phyloP scores from a whole-genome alignment of 2,329 filamentous ascomycete genomes.

The Aspergillus sp. region DNA sequence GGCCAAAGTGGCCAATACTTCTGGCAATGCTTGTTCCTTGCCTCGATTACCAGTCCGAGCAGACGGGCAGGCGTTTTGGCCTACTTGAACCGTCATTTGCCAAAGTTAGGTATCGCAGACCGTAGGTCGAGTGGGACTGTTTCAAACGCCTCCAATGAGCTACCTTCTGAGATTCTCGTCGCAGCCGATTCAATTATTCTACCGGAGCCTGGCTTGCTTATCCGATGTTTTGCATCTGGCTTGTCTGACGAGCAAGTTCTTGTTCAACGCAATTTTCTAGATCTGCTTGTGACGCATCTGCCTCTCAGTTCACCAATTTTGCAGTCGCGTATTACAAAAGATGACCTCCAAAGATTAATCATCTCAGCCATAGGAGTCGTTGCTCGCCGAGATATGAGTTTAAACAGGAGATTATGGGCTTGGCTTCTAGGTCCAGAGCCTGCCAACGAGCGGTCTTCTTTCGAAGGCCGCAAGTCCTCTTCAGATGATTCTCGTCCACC shows the following conservation, averaged over 20 bases:
- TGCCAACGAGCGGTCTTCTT: slow-evolving; percentile 28
- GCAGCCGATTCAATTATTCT: slow-evolving; percentile 48
- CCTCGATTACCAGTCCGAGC: slow-evolving; percentile 82
- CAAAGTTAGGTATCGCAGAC: slow-evolving; percentile 56
- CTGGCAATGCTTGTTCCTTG: slow-evolving; percentile 96
- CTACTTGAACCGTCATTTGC: slow-evolving; percentile 75
- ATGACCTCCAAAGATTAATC: slow-evolving; percentile 77
- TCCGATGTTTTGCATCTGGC: slow-evolving; percentile 89
- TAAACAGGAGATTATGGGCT: slow-evolving; percentile 90
- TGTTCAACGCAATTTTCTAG: slow-evolving; percentile 89
- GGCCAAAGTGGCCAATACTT: slow-evolving; percentile 76
- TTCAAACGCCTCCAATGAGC: slow-evolving; percentile 19
- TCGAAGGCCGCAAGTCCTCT: slow-evolving; percentile 22
- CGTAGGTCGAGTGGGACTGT: slow-evolving; percentile 24
- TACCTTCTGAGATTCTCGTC: slow-evolving; percentile 24
- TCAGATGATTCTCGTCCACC: slow-evolving; percentile 22
- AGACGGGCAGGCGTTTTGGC: slow-evolving; percentile 81
- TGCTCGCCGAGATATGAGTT: slow-evolving; percentile 86
- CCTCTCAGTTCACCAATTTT: slow-evolving; percentile 79
- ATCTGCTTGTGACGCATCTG: slow-evolving; percentile 83
- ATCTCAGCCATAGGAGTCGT: slow-evolving; percentile 83
- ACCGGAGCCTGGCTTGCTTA: slow-evolving; percentile 83
- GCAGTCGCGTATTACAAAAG: slow-evolving; percentile 65
- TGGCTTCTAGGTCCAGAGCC: slow-evolving; percentile 85
- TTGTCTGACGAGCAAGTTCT: slow-evolving; percentile 82